A percentile compares a stretch with the other conserved stretches of the same genome.
Conservation (phyloP, 768 basidiomycete genomes). For the Paxillus ammoniavirescens region DNA sequence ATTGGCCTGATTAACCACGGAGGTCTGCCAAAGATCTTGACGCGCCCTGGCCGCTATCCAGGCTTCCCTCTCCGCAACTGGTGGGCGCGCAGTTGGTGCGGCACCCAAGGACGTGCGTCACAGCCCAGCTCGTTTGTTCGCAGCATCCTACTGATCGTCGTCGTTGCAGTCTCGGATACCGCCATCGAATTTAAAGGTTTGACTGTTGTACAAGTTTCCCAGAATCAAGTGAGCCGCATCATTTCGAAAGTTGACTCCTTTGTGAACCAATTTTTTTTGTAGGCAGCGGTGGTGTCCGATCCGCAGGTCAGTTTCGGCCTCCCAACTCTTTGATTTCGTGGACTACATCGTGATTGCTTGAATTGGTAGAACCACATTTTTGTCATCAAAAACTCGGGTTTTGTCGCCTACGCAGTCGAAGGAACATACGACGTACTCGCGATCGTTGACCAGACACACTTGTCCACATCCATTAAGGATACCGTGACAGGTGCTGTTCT, state of each 20-base stretch:
- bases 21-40: constrained; percentile 75
- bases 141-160: constrained; percentile 1
- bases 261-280: neutral
- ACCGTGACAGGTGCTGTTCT: constrained; percentile 57
- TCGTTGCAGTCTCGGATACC: constrained; percentile 66
- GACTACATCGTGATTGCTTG: neutral
- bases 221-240: constrained; percentile 55
- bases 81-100: constrained; percentile 79
- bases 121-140: neutral
- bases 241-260: neutral
- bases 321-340: neutral
- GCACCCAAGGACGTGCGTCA: constrained; percentile 62
- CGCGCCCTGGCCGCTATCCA: constrained; percentile 76
- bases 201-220: constrained; percentile 83
- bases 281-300: constrained; percentile 73
- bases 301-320: constrained; percentile 42
- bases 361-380: constrained; percentile 62
- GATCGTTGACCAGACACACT: constrained; percentile 82
- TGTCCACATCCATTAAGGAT: constrained; percentile 59
- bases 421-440: constrained; percentile 78
- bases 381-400: constrained; percentile 75
- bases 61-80: constrained; percentile 74
- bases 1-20: constrained; percentile 80
- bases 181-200: constrained; percentile 79
- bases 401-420: constrained; percentile 73